Evolutionary conservation across 352 stramenopile species (phyloP).

Genomic region (Bremia lactucae): DNA sequence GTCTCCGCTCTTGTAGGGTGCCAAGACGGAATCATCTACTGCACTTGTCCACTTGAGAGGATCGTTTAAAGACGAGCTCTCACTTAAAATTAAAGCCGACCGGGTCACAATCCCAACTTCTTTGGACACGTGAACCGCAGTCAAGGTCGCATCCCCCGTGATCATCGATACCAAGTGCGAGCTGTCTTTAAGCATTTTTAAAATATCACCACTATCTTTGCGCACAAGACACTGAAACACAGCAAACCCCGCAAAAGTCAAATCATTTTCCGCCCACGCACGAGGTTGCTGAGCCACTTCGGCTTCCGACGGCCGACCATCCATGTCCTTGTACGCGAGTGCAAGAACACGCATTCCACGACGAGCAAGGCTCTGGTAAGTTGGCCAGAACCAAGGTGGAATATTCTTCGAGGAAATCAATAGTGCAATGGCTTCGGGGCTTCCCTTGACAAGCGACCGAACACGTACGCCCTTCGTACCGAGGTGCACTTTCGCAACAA

Average conservation of each 20-base stretch:
- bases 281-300: slow-evolving; percentile 77
- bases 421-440: slow-evolving; percentile 88
- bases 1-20: slow-evolving; percentile 56
- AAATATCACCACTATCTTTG: slow-evolving; percentile 92
- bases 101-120: slow-evolving; percentile 89
- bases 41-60: slow-evolving; percentile 72
- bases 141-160: slow-evolving; percentile 96
- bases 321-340: slow-evolving; percentile 91
- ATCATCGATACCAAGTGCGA: slow-evolving; percentile 96
- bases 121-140: slow-evolving; percentile 93
- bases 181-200: slow-evolving; percentile 88
- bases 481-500: slow-evolving; percentile 85
- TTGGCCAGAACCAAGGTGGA: slow-evolving; percentile 86
- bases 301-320: slow-evolving; percentile 48
- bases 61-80: slow-evolving; percentile 23
- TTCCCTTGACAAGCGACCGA: slow-evolving; percentile 94
- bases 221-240: slow-evolving; percentile 87
- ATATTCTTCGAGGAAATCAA: slow-evolving; percentile 79
- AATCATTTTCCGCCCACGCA: slow-evolving; percentile 86
- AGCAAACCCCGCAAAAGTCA: slow-evolving; percentile 93
- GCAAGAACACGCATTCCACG: slow-evolving; percentile 90
- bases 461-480: slow-evolving; percentile 51
- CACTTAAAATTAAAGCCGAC: slow-evolving; percentile 61
- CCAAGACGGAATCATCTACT: slow-evolving; percentile 59
- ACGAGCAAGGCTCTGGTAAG: slow-evolving; percentile 75